These are phyloP conservation scores for Cocos nucifera DNA, from an alignment of 176 grass and related monocot genomes.

Conservation along the genomic window DNA sequence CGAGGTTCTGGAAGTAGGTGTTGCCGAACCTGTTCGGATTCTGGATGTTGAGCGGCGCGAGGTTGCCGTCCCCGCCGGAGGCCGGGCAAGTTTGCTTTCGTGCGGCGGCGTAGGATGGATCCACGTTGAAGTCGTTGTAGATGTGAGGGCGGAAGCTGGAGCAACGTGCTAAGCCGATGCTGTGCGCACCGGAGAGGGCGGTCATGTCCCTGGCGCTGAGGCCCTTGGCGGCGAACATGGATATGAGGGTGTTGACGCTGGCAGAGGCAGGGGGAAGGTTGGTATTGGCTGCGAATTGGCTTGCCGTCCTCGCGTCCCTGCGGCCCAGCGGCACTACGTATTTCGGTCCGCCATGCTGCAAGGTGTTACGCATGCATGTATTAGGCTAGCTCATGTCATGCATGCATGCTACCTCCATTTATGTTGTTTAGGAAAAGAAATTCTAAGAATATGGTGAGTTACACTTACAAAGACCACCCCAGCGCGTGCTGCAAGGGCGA, in stretches of 20 bases:
- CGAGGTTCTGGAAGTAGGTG: background rate
- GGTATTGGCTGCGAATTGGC: background rate
- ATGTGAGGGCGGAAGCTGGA: background rate
- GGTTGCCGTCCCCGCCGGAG: background rate
- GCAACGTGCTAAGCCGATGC: conserved; percentile 3
- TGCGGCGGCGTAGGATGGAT: background rate
- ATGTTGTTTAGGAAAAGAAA: too few species aligned
- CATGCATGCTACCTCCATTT: too few species aligned
- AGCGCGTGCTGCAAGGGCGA: conserved; percentile 10
- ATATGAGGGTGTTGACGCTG: background rate
- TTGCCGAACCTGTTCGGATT: conserved; percentile 4
- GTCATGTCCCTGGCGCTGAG: background rate
- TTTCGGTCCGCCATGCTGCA: background rate
- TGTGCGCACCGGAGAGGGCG: conserved; percentile 11
- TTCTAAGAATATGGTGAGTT: too few species aligned
- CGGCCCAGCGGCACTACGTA: background rate
- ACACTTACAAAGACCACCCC: background rate
- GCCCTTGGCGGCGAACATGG: background rate
- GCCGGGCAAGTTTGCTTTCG: conserved; percentile 2
- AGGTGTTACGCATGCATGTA: too few species aligned
- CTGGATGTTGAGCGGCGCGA: background rate
- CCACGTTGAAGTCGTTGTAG: background rate
- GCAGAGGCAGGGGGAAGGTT: background rate
- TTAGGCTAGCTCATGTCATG: too few species aligned
- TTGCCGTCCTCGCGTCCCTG: conserved; percentile 1